Conservation (phyloP, 306 rosid species). For the Inga laurina region DNA sequence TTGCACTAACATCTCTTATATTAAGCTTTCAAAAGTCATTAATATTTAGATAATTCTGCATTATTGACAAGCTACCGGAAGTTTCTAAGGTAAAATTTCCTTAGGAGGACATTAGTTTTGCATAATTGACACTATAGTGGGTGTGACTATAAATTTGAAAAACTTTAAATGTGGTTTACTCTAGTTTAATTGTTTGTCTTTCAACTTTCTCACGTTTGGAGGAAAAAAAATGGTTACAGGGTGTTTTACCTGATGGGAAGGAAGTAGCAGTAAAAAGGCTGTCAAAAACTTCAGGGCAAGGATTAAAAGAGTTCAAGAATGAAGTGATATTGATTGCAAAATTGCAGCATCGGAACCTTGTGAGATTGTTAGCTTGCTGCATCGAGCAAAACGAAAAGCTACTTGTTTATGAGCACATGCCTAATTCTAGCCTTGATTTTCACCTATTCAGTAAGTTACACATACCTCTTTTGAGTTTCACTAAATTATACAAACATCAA, state of each 20-base stretch:
- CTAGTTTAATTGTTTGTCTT: background rate
- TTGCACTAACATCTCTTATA: background rate
- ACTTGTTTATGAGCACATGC: conserved; percentile 69
- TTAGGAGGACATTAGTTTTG: background rate
- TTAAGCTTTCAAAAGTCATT: background rate
- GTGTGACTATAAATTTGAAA: background rate
- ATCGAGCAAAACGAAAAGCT: conserved; percentile 64
- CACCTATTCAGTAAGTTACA: conserved; percentile 51
- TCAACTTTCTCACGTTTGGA: background rate
- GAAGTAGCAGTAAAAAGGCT: conserved; percentile 49
- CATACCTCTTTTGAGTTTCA: background rate
- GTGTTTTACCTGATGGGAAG: conserved; percentile 38
- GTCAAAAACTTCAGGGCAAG: conserved; percentile 44
- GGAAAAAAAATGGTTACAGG: conserved; percentile 26
- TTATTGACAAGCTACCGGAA: background rate
- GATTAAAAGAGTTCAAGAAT: conserved; percentile 42
- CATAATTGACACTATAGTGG: background rate
- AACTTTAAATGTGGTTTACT: background rate
- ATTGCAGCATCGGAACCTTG: conserved; percentile 75
- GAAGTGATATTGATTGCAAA: conserved; percentile 57
- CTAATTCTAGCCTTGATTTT: conserved; percentile 65
- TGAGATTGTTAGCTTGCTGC: conserved; percentile 64
- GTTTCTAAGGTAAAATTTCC: background rate
- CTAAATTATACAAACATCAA: background rate
- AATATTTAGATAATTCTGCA: background rate